These are phyloP conservation scores for Aspergillus alliaceus DNA, from an alignment of 2,329 filamentous ascomycete genomes.

Conservation along the genomic window DNA sequence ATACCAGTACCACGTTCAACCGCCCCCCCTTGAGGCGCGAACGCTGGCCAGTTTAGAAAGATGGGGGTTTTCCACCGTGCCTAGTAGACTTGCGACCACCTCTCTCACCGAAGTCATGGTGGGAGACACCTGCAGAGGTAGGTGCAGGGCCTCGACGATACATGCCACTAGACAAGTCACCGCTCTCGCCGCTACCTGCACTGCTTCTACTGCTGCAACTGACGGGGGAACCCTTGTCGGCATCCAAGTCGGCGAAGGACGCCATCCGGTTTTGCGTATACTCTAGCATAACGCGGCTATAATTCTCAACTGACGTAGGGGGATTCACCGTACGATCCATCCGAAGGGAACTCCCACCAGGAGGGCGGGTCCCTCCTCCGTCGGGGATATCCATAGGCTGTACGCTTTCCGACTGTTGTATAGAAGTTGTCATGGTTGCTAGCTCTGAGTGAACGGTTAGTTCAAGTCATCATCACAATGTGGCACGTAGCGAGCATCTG, in stretches of 20 bases:
- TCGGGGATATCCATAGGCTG: conserved; percentile 21
- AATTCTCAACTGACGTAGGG: conserved; percentile 34
- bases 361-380: conserved; percentile 18
- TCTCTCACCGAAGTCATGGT: background rate
- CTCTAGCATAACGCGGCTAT: conserved; percentile 40
- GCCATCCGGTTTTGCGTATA: conserved; percentile 40
- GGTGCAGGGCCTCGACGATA: conserved; percentile 21
- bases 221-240: conserved; percentile 15
- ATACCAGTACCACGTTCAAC: background rate
- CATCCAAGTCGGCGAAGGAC: conserved; percentile 29
- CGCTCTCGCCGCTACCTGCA: conserved; percentile 27
- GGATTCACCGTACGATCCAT: conserved; percentile 24
- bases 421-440: conserved; percentile 12
- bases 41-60: background rate
- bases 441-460: background rate
- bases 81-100: background rate
- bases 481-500: background rate
- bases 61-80: background rate
- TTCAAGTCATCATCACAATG: background rate
- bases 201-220: conserved; percentile 33
- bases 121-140: conserved; percentile 15
- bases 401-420: conserved; percentile 17
- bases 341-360: conserved; percentile 16
- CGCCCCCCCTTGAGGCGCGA: background rate
- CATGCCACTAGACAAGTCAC: conserved; percentile 19